Evolutionary conservation across 176 grass and related monocot species (phyloP).

Genomic region (Tuctoria greenei): DNA sequence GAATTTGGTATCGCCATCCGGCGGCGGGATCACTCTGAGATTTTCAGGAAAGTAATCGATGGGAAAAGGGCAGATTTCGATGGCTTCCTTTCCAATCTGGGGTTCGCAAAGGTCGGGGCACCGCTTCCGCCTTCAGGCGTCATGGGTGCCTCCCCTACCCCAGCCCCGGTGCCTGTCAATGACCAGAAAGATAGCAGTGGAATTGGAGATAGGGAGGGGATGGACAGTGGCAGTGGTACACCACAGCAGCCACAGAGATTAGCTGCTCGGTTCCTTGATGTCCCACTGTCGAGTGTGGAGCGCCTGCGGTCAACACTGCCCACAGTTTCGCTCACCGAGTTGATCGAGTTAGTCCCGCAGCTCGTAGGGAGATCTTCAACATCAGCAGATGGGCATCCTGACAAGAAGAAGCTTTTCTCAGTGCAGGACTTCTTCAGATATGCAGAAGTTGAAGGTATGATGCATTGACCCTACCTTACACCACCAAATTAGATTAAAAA

Average conservation of each 20-base stretch:
- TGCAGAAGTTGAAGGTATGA: conserved; percentile 75
- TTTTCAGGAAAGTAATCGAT: conserved; percentile 57
- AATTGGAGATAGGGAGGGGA: conserved; percentile 41
- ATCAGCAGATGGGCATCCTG: conserved; percentile 55
- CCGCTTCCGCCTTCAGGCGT: conserved; percentile 26
- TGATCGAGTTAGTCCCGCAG: conserved; percentile 75
- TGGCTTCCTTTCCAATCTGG: conserved; percentile 74
- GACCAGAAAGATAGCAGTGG: conserved; percentile 18
- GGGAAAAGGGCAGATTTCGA: conserved; percentile 83
- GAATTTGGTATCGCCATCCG: conserved; percentile 25
- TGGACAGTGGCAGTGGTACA: conserved; percentile 20
- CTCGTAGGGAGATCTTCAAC: conserved; percentile 56
- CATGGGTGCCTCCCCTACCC: conserved; percentile 24
- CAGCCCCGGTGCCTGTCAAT: conserved; percentile 17
- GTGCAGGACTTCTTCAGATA: conserved; percentile 96
- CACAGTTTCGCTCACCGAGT: conserved; percentile 62
- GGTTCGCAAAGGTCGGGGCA: conserved; percentile 69
- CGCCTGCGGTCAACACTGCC: too few species aligned
- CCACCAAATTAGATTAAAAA: background rate
- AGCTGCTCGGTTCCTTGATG: conserved; percentile 59
- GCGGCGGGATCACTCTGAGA: conserved; percentile 37
- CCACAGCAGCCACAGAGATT: conserved; percentile 48
- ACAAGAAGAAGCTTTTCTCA: conserved; percentile 98
- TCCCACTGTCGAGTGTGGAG: conserved; percentile 81
- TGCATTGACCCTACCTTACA: background rate